These are phyloP conservation scores for Spiraea crenata DNA, from an alignment of 331 rosid species.

Conservation along the genomic window DNA sequence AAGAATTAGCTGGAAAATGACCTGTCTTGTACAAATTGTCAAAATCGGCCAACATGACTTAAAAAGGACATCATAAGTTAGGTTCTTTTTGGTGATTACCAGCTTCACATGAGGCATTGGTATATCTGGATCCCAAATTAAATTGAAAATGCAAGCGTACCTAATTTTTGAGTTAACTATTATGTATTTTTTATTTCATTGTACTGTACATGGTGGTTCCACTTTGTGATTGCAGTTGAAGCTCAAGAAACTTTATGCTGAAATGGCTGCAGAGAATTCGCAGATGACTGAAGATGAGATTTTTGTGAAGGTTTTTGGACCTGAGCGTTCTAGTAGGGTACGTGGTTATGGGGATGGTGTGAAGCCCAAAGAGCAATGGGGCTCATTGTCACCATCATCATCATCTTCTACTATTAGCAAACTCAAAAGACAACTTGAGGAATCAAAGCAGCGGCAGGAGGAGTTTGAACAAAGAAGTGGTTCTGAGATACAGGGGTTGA, in stretches of 20 bases:
- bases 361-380: neutral
- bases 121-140: neutral
- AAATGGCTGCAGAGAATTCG: neutral
- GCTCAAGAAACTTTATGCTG: constrained; percentile 4
- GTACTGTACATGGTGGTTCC: neutral
- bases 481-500: constrained; percentile 12
- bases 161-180: neutral
- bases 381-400: neutral
- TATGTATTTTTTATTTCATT: neutral
- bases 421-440: constrained; percentile 7
- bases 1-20: neutral
- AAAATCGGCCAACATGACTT: neutral
- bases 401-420: constrained; percentile 3
- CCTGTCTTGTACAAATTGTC: neutral
- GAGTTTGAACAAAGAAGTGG: constrained; percentile 15
- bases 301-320: constrained; percentile 13
- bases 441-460: constrained; percentile 12
- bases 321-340: neutral
- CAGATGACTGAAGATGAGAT: constrained; percentile 17
- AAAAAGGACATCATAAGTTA: neutral
- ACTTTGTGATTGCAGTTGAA: constrained; percentile 8
- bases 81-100: neutral
- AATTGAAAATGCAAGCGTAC: constrained; percentile 6
- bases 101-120: constrained; percentile 15
- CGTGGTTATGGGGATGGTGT: constrained; percentile 2